Evolutionary conservation across 2,329 filamentous ascomycete genomes (phyloP), one percentile per base, ranked within the genome.

Genomic region (Cephalotrichum gorgonifer): DNA sequence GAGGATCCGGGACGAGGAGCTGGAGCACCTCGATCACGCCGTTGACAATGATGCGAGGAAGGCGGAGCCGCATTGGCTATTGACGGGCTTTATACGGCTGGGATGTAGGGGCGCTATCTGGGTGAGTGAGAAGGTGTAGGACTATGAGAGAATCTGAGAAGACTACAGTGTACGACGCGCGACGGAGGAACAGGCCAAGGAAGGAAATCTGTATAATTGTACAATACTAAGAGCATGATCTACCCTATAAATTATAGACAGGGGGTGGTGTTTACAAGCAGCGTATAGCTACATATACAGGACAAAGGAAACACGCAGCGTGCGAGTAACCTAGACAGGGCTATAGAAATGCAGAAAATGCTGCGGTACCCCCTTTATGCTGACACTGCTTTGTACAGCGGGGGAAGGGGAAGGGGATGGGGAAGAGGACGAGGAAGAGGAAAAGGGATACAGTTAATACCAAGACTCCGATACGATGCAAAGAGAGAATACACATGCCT

Each of bases 11-110:
- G 93, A 98, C 62, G 93, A 98, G 69, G 93, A 98, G 69, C 69
- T 98, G 50, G 93, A 98, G 73, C 93, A 98, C 71, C 69, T 98
- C 55, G 93, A 98, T 64, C 86, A 95, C 69, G 93, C 93, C 0
- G 85, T 98, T 20, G 85, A 93, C 63, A 85, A 97, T 60, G 91
- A 97, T 68, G 85, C 90, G 3, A 88, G 93, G 66, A 81, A 89
- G 67, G 93, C 93, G 6, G 79, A 83, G 64, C 90, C 91, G 27
- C 91, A 97, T 64, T 90, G 91, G 73, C 68, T 95, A 49, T 71
- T 98, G 54, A 95, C 89, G 0, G 86, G 85, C 42, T 76, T 90
- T 7, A 96, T 98, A 58, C 76, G 90, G 48, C 79, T 86, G n/a
- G 93, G 93, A 2, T 98, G 93, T 65, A 78, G 86, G 54, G 85